Base-by-base conservation (phyloP, 2,329 filamentous ascomycete species). In the Shiraia sp. region DNA sequence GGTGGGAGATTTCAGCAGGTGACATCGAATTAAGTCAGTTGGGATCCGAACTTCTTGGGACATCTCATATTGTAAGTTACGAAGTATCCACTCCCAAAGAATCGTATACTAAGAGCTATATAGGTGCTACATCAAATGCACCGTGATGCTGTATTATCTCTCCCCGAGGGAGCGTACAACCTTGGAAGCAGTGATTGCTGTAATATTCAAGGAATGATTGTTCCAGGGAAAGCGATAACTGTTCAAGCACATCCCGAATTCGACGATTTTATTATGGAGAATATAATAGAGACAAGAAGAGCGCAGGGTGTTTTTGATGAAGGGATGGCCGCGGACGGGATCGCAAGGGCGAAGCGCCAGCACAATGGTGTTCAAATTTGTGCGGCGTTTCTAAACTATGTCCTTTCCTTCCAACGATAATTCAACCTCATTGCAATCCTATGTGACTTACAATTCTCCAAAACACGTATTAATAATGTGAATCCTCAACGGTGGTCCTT, bases 201-300 rank as follows among this genome's bases (percentile, higher is more conserved):
- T 69, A 70, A 75, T 10, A 81, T 88, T 13, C 88, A 93, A 66
- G 85, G 82, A 42, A 87, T 92, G 78, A 85, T 90, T 61, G 66
- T 75, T 8, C 78, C 81, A 3, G 72, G 76, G 31, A 76, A 78
- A 22, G 74, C 86, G 45, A 81, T 91, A 45, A 84, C 87, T 0
- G 79, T 92, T 1, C 88, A 93, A 71, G 88, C 88, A 10, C 88
- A 92, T 65, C 88, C 88, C 1, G 88, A 93, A 67, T 91, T 32
- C 16, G 29, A 32, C 29, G 15, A 17, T 17, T 32, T n/a, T 10
- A 32, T 32, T 9, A 32, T 32, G 15, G 6, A 32, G 14, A 32
- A n/a, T 9, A 6, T 32, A 5, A 10, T 32, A 10, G 9, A 32
- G 14, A 32, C 10, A n/a, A 32, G 29, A 7, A 6, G 12, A 17